Conservation (phyloP, 805 yeast species). For the Torulaspora maleeae region DNA sequence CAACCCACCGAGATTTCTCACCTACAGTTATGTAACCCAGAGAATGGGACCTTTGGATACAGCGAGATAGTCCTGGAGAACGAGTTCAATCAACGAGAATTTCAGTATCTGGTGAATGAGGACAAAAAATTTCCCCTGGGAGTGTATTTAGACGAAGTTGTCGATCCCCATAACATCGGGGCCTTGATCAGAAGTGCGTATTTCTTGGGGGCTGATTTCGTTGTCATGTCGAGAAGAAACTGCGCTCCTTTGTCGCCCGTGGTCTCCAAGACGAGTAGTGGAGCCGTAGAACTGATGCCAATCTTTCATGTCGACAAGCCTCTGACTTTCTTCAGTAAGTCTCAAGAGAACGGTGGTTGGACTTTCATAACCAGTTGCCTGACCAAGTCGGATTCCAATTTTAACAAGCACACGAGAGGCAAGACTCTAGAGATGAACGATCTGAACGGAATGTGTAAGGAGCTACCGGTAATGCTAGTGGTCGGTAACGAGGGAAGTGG, state of each 20-base stretch:
- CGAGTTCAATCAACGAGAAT: constrained; percentile 22
- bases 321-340: constrained; percentile 53
- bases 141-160: constrained; percentile 67
- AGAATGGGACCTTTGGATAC: constrained; percentile 17
- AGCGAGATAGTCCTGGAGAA: constrained; percentile 24
- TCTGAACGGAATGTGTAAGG: constrained; percentile 41
- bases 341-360: constrained; percentile 61
- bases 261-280: constrained; percentile 77
- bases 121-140: constrained; percentile 55
- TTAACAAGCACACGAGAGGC: constrained; percentile 33
- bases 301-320: constrained; percentile 58
- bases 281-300: constrained; percentile 72
- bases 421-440: constrained; percentile 41
- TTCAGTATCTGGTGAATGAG: constrained; percentile 28
- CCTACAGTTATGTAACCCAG: constrained; percentile 32
- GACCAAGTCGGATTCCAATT: constrained; percentile 30
- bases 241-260: constrained; percentile 73
- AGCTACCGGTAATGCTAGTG: constrained; percentile 62
- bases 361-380: constrained; percentile 58
- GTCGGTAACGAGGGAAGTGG: constrained; percentile 88
- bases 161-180: constrained; percentile 86
- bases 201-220: constrained; percentile 76
- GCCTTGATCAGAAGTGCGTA: constrained; percentile 76
- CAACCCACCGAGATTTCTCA: constrained; percentile 23
- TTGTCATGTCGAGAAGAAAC: constrained; percentile 62